phyloP scores from a whole-genome alignment of 495 filamentous ascomycete species.

The Lasiosphaeria ovina region DNA sequence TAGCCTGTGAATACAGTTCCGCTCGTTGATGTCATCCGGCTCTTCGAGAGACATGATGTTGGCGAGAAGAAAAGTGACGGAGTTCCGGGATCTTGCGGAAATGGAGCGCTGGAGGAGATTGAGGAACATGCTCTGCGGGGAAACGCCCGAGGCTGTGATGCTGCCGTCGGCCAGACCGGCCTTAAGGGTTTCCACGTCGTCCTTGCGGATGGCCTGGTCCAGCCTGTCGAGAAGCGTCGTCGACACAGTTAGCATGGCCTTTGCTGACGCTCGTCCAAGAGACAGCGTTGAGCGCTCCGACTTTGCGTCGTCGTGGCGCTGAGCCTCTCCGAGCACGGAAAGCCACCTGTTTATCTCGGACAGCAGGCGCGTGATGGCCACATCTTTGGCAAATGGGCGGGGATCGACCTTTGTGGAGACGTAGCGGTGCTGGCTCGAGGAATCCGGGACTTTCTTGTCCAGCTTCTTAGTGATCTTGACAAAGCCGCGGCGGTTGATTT shows the following conservation, averaged over 20 bases:
- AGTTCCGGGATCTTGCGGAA: slow-evolving; percentile 63
- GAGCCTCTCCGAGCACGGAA: slow-evolving; percentile 70
- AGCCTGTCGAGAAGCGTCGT: slow-evolving; percentile 63
- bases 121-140: slow-evolving; percentile 63
- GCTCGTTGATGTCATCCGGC: slow-evolving; percentile 86
- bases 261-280: slow-evolving; percentile 66
- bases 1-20: slow-evolving; percentile 88
- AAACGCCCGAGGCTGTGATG: slow-evolving; percentile 46
- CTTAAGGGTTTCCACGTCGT: slow-evolving; percentile 63
- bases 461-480: slow-evolving; percentile 98
- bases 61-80: slow-evolving; percentile 65
- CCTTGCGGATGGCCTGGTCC: slow-evolving; percentile 73
- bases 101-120: slow-evolving; percentile 84
- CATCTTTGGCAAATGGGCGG: slow-evolving; percentile 78
- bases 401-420: slow-evolving; percentile 84
- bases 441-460: slow-evolving; percentile 79
- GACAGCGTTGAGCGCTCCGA: slow-evolving; percentile 71
- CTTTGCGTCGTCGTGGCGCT: slow-evolving; percentile 64
- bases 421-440: slow-evolving; percentile 74
- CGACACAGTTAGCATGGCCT: slow-evolving; percentile 68
- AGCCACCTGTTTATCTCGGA: slow-evolving; percentile 88
- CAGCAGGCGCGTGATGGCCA: slow-evolving; percentile 61
- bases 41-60: slow-evolving; percentile 72
- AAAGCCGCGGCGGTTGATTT: slow-evolving; percentile 92
- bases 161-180: slow-evolving; percentile 59